A percentile compares a stretch with the other conserved stretches of the same genome.
Conservation (phyloP, 1,139 yeast genomes). For the Meyerozyma sp. region DNA sequence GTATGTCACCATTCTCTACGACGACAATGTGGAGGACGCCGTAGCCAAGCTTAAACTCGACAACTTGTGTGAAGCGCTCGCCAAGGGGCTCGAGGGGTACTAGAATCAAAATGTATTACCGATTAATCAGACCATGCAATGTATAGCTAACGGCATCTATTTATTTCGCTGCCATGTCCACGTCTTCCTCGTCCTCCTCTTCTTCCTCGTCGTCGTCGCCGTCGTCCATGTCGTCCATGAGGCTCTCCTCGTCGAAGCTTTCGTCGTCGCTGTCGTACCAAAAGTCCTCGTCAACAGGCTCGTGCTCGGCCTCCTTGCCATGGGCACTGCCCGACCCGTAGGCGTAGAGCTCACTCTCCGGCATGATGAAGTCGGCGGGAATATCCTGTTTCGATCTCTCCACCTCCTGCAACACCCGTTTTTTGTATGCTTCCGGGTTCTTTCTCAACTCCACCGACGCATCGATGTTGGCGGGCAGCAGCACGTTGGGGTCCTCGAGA, state of each 20-base stretch:
- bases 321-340: conserved; percentile 44
- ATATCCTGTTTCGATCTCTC: conserved; percentile 78
- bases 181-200: conserved; percentile 44
- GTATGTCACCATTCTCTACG: conserved; percentile 29
- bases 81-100: conserved; percentile 31
- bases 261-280: conserved; percentile 74
- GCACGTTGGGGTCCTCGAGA: conserved; percentile 87
- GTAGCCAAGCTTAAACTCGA: conserved; percentile 42
- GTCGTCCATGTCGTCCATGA: conserved; percentile 49
- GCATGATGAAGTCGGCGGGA: conserved; percentile 82
- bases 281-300: conserved; percentile 77
- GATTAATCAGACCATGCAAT: conserved; percentile 1
- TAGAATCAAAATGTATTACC: neutral
- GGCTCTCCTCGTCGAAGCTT: conserved; percentile 49
- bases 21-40: conserved; percentile 28
- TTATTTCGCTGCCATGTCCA: conserved; percentile 29
- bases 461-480: conserved; percentile 94
- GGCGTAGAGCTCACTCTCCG: conserved; percentile 56
- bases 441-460: conserved; percentile 92
- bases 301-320: conserved; percentile 46
- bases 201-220: conserved; percentile 55
- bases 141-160: neutral
- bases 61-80: conserved; percentile 24
- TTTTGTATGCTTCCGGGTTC: conserved; percentile 73
- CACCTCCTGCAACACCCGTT: conserved; percentile 77